These are phyloP conservation scores for Perilla frutescens DNA, from an alignment of 257 asterid genomes.

Conservation along the genomic window DNA sequence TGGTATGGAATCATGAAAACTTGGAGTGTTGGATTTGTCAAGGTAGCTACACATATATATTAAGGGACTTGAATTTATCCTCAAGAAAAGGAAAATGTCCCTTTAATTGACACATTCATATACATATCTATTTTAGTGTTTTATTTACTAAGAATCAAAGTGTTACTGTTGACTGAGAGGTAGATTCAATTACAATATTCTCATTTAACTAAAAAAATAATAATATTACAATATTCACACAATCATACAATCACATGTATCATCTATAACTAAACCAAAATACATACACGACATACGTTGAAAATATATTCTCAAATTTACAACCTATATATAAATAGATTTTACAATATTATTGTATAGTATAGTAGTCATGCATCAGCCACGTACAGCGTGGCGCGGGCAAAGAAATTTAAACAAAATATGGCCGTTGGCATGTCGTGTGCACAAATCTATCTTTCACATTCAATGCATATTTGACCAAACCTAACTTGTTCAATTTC, in stretches of 20 bases:
- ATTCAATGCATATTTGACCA: slow-evolving; percentile 21
- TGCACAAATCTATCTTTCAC: background rate
- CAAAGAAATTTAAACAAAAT: slow-evolving; percentile 22
- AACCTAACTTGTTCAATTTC: slow-evolving; percentile 21
- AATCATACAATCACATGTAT: too few species aligned
- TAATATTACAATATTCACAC: too few species aligned
- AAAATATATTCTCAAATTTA: background rate
- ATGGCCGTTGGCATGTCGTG: slow-evolving; percentile 36
- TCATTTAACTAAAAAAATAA: too few species aligned
- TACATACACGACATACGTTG: too few species aligned
- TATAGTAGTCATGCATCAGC: background rate
- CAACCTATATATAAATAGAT: background rate
- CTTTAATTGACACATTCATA: slow-evolving; percentile 1
- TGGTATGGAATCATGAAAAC: slow-evolving; percentile 32
- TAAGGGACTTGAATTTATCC: slow-evolving; percentile 37
- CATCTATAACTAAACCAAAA: too few species aligned
- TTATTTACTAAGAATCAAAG: too few species aligned
- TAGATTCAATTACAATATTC: too few species aligned
- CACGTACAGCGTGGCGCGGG: background rate
- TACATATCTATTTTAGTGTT: background rate
- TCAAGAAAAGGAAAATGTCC: slow-evolving; percentile 33
- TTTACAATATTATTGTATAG: too few species aligned
- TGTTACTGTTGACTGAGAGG: too few species aligned
- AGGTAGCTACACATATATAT: slow-evolving; percentile 7
- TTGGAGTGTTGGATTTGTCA: slow-evolving; percentile 45